phyloP scores from a whole-genome alignment of 176 grass and related monocot genomes.

The Phoenix dactylifera region DNA sequence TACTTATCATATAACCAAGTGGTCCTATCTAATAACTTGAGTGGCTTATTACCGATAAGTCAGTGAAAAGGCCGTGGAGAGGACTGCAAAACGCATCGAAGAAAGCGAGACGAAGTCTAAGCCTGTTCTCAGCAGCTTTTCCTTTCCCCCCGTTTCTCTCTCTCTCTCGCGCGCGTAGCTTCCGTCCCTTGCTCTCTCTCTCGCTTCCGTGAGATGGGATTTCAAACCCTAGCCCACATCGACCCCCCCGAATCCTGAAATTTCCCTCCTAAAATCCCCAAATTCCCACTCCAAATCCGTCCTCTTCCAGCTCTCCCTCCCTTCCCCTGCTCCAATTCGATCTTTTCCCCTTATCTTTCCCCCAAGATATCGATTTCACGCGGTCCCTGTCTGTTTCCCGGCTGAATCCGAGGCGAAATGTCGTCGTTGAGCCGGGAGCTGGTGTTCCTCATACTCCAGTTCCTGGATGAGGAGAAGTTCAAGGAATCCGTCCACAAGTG shows the following conservation, averaged over 20 bases:
- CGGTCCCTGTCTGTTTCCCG: too few species aligned
- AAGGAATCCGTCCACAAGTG: conserved; percentile 96
- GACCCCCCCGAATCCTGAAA: not conserved
- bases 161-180: not conserved
- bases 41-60: accelerated
- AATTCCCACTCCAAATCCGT: conserved; percentile 1
- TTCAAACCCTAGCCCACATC: conserved; percentile 60
- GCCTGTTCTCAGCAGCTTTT: too few species aligned
- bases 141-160: not conserved
- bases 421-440: conserved; percentile 94
- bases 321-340: conserved; percentile 3
- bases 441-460: conserved; percentile 98
- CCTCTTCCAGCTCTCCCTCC: not conserved
- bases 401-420: conserved; percentile 24
- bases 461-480: conserved; percentile 98
- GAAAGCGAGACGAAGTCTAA: conserved; percentile 78
- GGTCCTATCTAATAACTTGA: accelerated
- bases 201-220: conserved; percentile 16
- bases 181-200: conserved; percentile 4
- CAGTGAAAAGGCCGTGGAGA: conserved; percentile 35
- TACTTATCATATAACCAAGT: accelerated
- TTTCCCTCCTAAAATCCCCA: too few species aligned
- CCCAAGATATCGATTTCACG: conserved; percentile 5
- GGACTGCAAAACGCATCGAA: conserved; percentile 94
- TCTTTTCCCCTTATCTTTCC: not conserved